Conservation (phyloP, 305 asterid species). For the Solanum hybrid region DNA sequence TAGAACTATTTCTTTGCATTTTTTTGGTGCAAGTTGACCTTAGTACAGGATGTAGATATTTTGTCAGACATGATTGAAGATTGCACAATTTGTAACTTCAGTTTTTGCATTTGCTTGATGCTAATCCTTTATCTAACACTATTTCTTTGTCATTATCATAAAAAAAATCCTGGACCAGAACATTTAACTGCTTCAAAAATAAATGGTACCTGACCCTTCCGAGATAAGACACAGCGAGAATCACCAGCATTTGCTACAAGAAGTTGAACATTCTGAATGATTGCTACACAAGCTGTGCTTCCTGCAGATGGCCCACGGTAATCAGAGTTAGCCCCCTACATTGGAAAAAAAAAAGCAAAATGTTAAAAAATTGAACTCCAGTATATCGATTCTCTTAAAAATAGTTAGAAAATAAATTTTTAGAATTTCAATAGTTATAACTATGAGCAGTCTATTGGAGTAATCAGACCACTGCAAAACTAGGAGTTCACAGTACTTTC, state of each 20-base stretch:
- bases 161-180: neutral
- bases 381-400: neutral
- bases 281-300: slow-evolving; percentile 88
- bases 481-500: neutral
- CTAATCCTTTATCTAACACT: neutral
- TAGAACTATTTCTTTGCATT: neutral
- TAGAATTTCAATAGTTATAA: neutral
- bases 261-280: slow-evolving; percentile 45
- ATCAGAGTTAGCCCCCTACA: slow-evolving; percentile 48
- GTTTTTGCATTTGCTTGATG: neutral
- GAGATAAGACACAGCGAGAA: slow-evolving; percentile 87
- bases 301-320: slow-evolving; percentile 80
- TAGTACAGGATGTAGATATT: neutral
- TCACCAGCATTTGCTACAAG: slow-evolving; percentile 97
- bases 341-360: neutral
- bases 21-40: neutral
- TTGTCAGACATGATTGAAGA: neutral
- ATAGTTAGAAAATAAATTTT: slow-evolving; percentile 5
- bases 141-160: neutral
- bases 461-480: neutral
- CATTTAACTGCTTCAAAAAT: neutral
- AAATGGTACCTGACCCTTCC: slow-evolving; percentile 66
- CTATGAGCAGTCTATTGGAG: neutral
- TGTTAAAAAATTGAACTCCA: neutral
- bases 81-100: neutral